Percentiles rank a stretch among this genome's conserved stretches.
Conservation (phyloP, 2,329 filamentous ascomycete species). For the Colletotrichum sp. region DNA sequence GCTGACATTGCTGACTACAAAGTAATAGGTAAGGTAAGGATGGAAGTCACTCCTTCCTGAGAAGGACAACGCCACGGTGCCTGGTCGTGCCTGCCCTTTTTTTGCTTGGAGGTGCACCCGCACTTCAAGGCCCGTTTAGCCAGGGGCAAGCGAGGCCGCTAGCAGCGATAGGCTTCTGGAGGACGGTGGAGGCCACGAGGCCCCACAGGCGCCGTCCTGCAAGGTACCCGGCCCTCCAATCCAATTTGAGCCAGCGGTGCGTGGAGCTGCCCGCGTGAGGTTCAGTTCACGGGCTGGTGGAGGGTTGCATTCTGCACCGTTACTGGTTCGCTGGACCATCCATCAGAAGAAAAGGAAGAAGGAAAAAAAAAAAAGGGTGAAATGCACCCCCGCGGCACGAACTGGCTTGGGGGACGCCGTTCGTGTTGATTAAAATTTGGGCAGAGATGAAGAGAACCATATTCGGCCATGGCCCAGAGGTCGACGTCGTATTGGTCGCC, state of each 20-base stretch:
- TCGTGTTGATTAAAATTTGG: constrained; percentile 10
- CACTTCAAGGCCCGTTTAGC: not conserved
- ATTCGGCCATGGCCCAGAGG: not conserved
- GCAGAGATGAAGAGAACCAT: constrained; percentile 8
- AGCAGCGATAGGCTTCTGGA: constrained; percentile 18
- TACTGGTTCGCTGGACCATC: not conserved
- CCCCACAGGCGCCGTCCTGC: constrained; percentile 4
- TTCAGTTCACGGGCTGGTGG: not conserved
- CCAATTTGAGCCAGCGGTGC: not conserved
- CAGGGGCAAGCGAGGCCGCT: constrained; percentile 9
- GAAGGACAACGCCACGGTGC: not conserved
- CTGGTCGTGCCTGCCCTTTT: not conserved
- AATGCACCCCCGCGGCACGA: not conserved
- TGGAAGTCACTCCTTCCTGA: not conserved
- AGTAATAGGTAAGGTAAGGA: not conserved
- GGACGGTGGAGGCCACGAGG: constrained; percentile 9
- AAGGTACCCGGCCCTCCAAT: constrained; percentile 22
- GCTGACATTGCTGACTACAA: not conserved
- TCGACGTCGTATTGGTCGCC: constrained; percentile 1
- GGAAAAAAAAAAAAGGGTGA: not conserved
- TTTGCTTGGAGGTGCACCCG: not conserved
- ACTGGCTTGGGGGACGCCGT: constrained; percentile 10
- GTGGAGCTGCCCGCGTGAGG: not conserved
- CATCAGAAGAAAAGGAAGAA: not conserved
- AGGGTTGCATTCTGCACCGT: not conserved